Base-by-base conservation (phyloP, 345 rosid species). In the Mallotus nudiflorus region DNA sequence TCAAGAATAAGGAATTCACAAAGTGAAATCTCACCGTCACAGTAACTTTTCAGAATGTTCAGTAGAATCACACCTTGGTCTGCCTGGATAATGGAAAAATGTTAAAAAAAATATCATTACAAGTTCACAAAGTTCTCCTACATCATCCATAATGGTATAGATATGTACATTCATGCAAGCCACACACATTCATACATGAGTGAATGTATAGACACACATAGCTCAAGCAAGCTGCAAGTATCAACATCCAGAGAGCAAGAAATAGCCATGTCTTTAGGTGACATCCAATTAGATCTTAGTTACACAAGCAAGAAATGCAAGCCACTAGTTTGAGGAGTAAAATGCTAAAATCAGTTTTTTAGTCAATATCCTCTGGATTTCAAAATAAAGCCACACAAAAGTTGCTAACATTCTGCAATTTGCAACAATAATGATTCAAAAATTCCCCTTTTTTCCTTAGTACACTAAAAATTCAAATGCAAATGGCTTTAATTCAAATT, bases 31-130 rank as follows among this genome's bases (percentile, higher is more conserved):
- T 78, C 65, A 81, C 87, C 87, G 56, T 78, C 77, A 57, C 72
- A 73, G 49, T 78, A 83, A 65, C 68, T 76, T 49, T 66, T 48
- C 54, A 83, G 72, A 60, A 83, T 76, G 62, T 66, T 73, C 79
- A 83, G 67, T 64, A 83, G 50, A 29, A 68, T 33, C 42, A 65
- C 59, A 66, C 80, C 79, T 73, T 78, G 75, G 29, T 76, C 84
- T 27, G 64, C 82, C 86, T 83, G 78, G 72, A 66, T 31, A 60
- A 71, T 25, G 70, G n/a, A n/a, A 40, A n/a, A 68, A 25, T 11
- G n/a, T 44, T 37, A 55, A 35, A 63, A 64, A 20, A 69, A 24
- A 44, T 27, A 62, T 35, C 6, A 1, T 59, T 9, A 60, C 27
- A 68, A 50, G 52, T 12, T 48, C 22, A 69, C 22, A 10, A 48